Evolutionary conservation across 192 early-diverging fungal species (phyloP).

Genomic region (Rhizophagus sp.): DNA sequence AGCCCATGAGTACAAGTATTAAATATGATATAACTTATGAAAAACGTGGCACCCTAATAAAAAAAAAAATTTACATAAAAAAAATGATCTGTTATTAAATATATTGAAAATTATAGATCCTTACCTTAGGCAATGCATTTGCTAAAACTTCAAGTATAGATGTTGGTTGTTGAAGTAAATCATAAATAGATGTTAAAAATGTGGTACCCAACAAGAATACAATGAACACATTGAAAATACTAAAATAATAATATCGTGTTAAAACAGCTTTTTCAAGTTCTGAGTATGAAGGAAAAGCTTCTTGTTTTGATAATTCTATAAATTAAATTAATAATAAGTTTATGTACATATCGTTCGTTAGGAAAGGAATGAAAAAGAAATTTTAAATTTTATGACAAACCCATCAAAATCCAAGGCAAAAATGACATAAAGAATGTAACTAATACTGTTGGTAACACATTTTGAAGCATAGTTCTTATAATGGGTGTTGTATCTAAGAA

Average conservation of each 20-base stretch:
- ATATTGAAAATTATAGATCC: not conserved
- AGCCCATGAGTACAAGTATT: constrained; percentile 59
- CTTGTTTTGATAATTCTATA: constrained; percentile 59
- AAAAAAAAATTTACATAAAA: not conserved
- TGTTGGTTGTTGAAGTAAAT: constrained; percentile 50
- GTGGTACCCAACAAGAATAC: constrained; percentile 61
- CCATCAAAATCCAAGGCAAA: constrained; percentile 56
- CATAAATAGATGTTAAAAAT: constrained; percentile 52
- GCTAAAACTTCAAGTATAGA: constrained; percentile 52
- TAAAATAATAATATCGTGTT: constrained; percentile 58
- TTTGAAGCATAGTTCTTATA: constrained; percentile 49
- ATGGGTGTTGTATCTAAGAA: constrained; percentile 46
- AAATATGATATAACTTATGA: constrained; percentile 62
- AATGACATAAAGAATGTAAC: constrained; percentile 54
- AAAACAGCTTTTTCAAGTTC: constrained; percentile 57
- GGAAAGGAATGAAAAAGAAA: not conserved
- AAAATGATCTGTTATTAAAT: not conserved
- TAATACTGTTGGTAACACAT: constrained; percentile 60
- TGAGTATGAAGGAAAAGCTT: constrained; percentile 58
- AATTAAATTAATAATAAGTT: not conserved
- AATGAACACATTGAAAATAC: constrained; percentile 65
- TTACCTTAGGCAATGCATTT: constrained; percentile 42
- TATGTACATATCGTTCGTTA: not conserved
- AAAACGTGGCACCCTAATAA: constrained; percentile 58
- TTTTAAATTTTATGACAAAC: constrained; percentile 23